Conservation (phyloP, 345 rosid species). For the Physaria fendleri region DNA sequence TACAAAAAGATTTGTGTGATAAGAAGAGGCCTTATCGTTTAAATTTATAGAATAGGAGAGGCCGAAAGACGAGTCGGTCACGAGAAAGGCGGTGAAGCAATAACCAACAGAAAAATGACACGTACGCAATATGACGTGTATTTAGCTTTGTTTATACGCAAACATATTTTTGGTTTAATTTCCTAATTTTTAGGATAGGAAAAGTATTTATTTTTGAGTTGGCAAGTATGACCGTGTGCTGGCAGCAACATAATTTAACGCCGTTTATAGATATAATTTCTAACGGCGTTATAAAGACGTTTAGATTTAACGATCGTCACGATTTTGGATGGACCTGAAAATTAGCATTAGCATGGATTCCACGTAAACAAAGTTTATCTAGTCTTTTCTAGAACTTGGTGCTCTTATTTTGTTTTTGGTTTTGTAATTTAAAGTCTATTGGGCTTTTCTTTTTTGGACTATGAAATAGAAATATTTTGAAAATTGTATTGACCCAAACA, state of each 20-base stretch:
- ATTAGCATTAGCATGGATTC: not conserved
- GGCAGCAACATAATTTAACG: not conserved
- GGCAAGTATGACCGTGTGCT: constrained; percentile 20
- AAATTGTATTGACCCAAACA: too few species aligned
- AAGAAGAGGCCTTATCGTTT: not conserved
- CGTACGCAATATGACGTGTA: constrained; percentile 2
- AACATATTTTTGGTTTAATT: not conserved
- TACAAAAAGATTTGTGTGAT: not conserved
- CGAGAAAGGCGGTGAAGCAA: constrained; percentile 19
- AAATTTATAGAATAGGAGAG: constrained; percentile 15
- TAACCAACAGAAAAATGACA: not conserved
- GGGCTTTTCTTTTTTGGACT: not conserved
- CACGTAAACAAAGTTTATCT: not conserved
- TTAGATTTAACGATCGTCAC: constrained; percentile 7
- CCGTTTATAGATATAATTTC: constrained; percentile 1
- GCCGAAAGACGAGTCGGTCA: constrained; percentile 23
- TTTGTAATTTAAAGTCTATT: too few species aligned
- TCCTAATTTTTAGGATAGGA: not conserved
- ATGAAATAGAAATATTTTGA: too few species aligned
- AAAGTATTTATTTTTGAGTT: constrained; percentile 23
- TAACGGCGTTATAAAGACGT: constrained; percentile 12
- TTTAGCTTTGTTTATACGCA: constrained; percentile 20
- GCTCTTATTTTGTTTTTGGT: not conserved
- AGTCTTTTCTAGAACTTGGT: not conserved
- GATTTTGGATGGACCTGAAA: not conserved